Percentiles rank a stretch among this genome's conserved stretches.
Conservation (phyloP, 306 rosid species). For the Glycine tomentella region DNA sequence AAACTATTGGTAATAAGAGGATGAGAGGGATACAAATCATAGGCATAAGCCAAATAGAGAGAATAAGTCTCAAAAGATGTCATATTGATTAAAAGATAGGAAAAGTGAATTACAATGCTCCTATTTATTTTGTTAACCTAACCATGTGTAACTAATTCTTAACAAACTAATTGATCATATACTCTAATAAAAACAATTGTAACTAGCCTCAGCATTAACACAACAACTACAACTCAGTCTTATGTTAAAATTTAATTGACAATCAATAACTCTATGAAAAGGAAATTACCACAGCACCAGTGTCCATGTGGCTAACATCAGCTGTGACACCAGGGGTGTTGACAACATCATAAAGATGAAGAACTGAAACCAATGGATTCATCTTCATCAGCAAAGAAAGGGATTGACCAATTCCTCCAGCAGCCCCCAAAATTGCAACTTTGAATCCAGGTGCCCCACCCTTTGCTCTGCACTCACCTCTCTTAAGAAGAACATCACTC, state of each 20-base stretch:
- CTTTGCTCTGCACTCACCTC: conserved; percentile 68
- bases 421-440: conserved; percentile 93
- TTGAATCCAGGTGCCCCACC: conserved; percentile 93
- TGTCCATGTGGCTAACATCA: conserved; percentile 96
- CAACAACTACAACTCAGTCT: too few species aligned
- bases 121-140: too few species aligned
- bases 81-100: too few species aligned
- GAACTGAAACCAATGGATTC: conserved; percentile 88
- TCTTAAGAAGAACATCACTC: conserved; percentile 48
- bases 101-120: too few species aligned
- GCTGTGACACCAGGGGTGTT: conserved; percentile 97
- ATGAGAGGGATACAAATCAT: too few species aligned
- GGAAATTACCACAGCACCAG: conserved; percentile 88
- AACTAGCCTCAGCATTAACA: too few species aligned
- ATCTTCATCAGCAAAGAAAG: conserved; percentile 92
- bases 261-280: conserved; percentile 6
- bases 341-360: conserved; percentile 97
- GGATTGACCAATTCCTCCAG: conserved; percentile 97
- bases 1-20: background rate
- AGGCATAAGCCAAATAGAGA: too few species aligned
- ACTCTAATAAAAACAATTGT: too few species aligned
- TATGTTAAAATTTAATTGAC: background rate
- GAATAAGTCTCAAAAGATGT: too few species aligned
- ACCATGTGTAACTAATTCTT: too few species aligned
- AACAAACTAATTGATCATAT: too few species aligned